Evolutionary conservation across 73 alveolate genomes (phyloP).

Genomic region (Stentor coeruleus): DNA sequence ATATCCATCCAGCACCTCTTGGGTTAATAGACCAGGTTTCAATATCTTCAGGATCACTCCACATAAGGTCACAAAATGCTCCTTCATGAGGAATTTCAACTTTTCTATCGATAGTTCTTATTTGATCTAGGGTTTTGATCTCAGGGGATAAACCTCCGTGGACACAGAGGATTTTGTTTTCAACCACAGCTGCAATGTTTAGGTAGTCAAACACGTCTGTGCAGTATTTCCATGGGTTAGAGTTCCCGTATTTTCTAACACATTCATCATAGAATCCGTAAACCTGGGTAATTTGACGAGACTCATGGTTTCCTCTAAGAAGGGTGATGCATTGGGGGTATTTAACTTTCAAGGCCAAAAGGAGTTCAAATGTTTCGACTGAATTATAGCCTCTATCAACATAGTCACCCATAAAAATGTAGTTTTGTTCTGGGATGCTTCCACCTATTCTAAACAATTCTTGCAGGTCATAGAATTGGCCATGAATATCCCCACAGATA

Average conservation of each 20-base stretch:
- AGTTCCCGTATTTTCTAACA: slow-evolving; percentile 72
- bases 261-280: slow-evolving; percentile 38
- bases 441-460: slow-evolving; percentile 51
- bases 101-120: slow-evolving; percentile 69
- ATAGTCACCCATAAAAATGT: slow-evolving; percentile 82
- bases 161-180: slow-evolving; percentile 69
- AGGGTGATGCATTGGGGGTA: slow-evolving; percentile 60
- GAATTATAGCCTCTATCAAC: slow-evolving; percentile 82
- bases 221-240: slow-evolving; percentile 66
- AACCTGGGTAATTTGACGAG: not conserved
- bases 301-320: slow-evolving; percentile 85
- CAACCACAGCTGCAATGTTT: slow-evolving; percentile 70
- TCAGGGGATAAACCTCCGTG: slow-evolving; percentile 90
- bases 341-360: slow-evolving; percentile 72
- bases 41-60: slow-evolving; percentile 90
- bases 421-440: slow-evolving; percentile 41
- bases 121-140: slow-evolving; percentile 78
- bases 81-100: slow-evolving; percentile 86
- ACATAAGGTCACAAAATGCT: slow-evolving; percentile 81
- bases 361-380: slow-evolving; percentile 73
- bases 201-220: slow-evolving; percentile 61
- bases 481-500: slow-evolving; percentile 74
- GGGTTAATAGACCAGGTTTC: slow-evolving; percentile 62
- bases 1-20: slow-evolving; percentile 49
- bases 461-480: slow-evolving; percentile 32